Percentiles rank a stretch among this genome's conserved stretches.
These are phyloP conservation scores for Drechslera avenae DNA, from an alignment of 2,329 filamentous ascomycete genomes.

Conservation along the genomic window DNA sequence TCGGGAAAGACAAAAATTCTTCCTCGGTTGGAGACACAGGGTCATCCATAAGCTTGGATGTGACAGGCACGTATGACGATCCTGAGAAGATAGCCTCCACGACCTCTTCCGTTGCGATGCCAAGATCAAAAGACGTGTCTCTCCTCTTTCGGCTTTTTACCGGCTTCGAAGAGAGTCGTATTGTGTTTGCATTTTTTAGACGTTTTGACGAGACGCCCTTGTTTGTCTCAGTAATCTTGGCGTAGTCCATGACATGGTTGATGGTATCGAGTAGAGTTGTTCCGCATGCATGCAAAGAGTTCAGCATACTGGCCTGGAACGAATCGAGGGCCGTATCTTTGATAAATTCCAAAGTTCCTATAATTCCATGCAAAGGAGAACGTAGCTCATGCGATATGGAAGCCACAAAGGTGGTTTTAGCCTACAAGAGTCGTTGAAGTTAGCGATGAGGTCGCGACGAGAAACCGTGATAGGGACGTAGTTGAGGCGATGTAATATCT, in stretches of 20 bases:
- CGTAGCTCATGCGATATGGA: conserved; percentile 60
- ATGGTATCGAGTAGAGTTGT: conserved; percentile 57
- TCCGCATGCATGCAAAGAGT: conserved; percentile 51
- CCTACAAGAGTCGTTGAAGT: conserved; percentile 13
- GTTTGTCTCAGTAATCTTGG: conserved; percentile 30
- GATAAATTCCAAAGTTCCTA: conserved; percentile 57
- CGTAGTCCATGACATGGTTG: conserved; percentile 41
- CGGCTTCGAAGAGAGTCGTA: conserved; percentile 38
- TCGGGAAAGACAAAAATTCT: background rate
- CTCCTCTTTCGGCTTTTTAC: conserved; percentile 29
- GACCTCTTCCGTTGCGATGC: conserved; percentile 29
- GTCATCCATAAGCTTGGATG: conserved; percentile 12
- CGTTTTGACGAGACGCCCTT: conserved; percentile 48
- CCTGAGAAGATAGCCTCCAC: conserved; percentile 35
- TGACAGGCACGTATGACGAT: conserved; percentile 40
- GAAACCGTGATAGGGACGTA: background rate
- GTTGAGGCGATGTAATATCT: background rate
- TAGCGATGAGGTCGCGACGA: background rate
- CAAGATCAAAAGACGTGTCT: conserved; percentile 28
- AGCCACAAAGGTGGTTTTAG: conserved; percentile 59
- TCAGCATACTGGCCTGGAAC: conserved; percentile 54
- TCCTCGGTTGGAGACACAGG: conserved; percentile 6
- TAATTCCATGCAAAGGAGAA: conserved; percentile 48
- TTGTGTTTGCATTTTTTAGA: conserved; percentile 35
- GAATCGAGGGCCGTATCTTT: conserved; percentile 50